A percentile compares a stretch with the other conserved stretches of the same genome.
Evolutionary conservation across 2,329 filamentous ascomycete genomes (phyloP).

Genomic region (Teratosphaeria destructans): DNA sequence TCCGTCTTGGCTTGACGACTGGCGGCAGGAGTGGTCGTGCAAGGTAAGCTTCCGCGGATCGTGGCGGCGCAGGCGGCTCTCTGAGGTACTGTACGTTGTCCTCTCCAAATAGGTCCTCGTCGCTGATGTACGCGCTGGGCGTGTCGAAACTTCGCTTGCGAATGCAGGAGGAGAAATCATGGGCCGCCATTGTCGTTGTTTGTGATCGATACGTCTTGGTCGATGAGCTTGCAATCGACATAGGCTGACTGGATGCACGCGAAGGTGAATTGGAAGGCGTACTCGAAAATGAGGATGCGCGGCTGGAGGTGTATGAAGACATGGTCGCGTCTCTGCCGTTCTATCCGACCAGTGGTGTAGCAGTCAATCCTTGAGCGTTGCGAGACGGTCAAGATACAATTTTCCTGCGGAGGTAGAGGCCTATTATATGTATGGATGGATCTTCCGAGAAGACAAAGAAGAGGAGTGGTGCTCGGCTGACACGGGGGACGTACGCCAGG

Average conservation of each 20-base stretch:
- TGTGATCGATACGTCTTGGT: background rate
- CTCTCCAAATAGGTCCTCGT: slow-evolving; percentile 28
- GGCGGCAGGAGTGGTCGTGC: slow-evolving; percentile 22
- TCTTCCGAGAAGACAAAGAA: background rate
- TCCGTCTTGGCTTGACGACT: slow-evolving; percentile 8
- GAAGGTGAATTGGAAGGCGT: background rate
- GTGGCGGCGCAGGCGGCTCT: slow-evolving; percentile 25
- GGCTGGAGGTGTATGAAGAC: background rate
- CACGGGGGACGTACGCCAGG: background rate
- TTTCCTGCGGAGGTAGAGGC: background rate
- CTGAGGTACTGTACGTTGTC: slow-evolving; percentile 23
- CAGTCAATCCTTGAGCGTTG: background rate
- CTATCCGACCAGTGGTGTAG: background rate
- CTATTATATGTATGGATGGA: background rate
- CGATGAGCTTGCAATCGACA: background rate
- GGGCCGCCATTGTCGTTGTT: background rate
- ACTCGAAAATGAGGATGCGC: background rate
- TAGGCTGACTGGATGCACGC: background rate
- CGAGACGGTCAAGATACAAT: background rate
- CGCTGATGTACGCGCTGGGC: slow-evolving; percentile 27
- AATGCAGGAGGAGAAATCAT: slow-evolving; percentile 4
- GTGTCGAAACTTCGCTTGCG: slow-evolving; percentile 8
- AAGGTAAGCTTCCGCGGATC: slow-evolving; percentile 22
- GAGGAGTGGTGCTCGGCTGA: background rate
- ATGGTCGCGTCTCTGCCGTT: background rate